Conservation (phyloP, 1,139 yeast genomes). For the Scheffersomyces parashehatae region DNA sequence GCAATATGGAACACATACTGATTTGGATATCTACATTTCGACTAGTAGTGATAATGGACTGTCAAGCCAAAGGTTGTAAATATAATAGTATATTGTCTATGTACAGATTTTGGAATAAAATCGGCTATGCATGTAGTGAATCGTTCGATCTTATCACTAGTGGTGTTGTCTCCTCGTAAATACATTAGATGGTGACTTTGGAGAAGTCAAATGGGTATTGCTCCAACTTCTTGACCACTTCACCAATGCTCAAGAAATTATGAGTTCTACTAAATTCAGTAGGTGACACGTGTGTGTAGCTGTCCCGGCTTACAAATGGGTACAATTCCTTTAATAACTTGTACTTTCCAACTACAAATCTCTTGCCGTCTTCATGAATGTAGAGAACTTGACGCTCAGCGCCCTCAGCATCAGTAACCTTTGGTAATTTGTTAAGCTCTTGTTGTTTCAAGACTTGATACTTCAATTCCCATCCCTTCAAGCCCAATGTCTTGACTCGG, state of each 20-base stretch:
- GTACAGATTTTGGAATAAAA: too few relatives aligned
- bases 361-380: constrained; percentile 47
- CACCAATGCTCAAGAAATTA: constrained; percentile 39
- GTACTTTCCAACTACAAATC: constrained; percentile 63
- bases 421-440: constrained; percentile 26
- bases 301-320: constrained; percentile 50
- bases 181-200: constrained; percentile 19
- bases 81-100: too few relatives aligned
- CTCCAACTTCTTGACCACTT: constrained; percentile 42
- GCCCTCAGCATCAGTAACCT: constrained; percentile 29
- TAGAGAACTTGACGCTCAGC: constrained; percentile 46
- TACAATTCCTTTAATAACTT: constrained; percentile 56
- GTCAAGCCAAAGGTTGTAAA: too few relatives aligned
- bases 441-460: constrained; percentile 58
- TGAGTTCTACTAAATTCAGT: constrained; percentile 44
- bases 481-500: constrained; percentile 88
- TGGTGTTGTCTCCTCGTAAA: too few relatives aligned
- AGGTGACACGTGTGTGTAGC: constrained; percentile 45
- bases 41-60: too few relatives aligned
- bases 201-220: constrained; percentile 35
- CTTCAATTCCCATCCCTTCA: constrained; percentile 86
- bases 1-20: too few relatives aligned
- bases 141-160: too few relatives aligned
- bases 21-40: too few relatives aligned
- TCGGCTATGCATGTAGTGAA: too few relatives aligned